Percentiles rank a stretch among this genome's conserved stretches.
Conservation (phyloP, 1,139 yeast genomes). For the Pichia sp. region DNA sequence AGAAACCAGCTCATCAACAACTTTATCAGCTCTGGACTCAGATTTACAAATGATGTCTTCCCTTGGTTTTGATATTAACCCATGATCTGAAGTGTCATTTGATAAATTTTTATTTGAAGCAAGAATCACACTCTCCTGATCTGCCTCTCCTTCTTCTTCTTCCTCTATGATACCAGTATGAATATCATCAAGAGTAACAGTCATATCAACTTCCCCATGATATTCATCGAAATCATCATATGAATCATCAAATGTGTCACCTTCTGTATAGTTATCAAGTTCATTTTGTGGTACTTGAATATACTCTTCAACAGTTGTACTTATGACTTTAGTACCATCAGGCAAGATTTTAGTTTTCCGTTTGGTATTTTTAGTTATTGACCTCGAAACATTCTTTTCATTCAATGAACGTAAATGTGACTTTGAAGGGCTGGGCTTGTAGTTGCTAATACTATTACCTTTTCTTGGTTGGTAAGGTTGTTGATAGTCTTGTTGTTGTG, state of each 20-base stretch:
- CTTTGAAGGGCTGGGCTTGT: neutral
- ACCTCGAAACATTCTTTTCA: neutral
- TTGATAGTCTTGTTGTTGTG: neutral
- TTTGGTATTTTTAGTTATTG: constrained; percentile 9
- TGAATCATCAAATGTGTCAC: constrained; percentile 12
- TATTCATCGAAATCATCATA: constrained; percentile 14
- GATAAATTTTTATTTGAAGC: neutral
- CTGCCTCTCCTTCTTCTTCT: neutral
- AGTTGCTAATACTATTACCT: constrained; percentile 1
- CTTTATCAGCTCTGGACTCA: constrained; percentile 9
- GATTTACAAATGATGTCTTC: neutral
- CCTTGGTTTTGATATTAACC: neutral
- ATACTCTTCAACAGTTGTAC: constrained; percentile 14
- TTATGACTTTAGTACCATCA: constrained; percentile 16
- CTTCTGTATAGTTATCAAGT: neutral
- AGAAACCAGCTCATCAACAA: constrained; percentile 22
- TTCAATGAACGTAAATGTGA: neutral
- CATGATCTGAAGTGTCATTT: neutral
- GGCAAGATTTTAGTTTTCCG: constrained; percentile 13
- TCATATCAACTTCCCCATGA: constrained; percentile 10
- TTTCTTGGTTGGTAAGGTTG: neutral
- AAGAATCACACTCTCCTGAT: constrained; percentile 5
- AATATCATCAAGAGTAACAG: constrained; percentile 9
- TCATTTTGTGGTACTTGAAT: constrained; percentile 7
- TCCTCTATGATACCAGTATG: neutral